Evolutionary conservation across 257 asterid species (phyloP).

Genomic region (Capsicum pubescens): DNA sequence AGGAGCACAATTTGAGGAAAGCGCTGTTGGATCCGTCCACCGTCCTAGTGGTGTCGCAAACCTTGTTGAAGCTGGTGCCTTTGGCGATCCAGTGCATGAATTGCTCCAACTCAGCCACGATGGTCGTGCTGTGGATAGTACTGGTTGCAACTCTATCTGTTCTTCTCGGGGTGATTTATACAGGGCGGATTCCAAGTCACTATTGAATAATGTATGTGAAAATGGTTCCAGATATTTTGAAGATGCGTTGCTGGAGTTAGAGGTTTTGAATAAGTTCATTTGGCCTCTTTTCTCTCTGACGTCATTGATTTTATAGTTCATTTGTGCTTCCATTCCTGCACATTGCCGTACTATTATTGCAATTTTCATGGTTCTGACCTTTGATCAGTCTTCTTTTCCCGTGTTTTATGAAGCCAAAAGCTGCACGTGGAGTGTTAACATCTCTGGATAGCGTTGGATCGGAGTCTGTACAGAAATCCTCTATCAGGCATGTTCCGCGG

Average conservation of each 20-base stretch:
- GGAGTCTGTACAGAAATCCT: conserved; percentile 72
- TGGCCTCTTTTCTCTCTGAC: conserved; percentile 31
- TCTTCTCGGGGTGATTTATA: conserved; percentile 19
- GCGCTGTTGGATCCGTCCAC: conserved; percentile 40
- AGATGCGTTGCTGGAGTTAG: conserved; percentile 65
- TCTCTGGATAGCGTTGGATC: conserved; percentile 71
- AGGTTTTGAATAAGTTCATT: conserved; percentile 70
- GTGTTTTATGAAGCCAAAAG: conserved; percentile 75
- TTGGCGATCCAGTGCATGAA: conserved; percentile 16
- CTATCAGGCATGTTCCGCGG: conserved; percentile 67
- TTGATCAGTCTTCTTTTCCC: conserved; percentile 23
- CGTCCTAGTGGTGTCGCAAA: conserved; percentile 31
- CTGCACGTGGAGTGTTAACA: conserved; percentile 58
- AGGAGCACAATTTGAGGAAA: conserved; percentile 34
- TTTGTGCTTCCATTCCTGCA: neutral
- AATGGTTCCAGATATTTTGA: conserved; percentile 51
- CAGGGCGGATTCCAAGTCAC: conserved; percentile 42
- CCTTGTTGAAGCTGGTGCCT: conserved; percentile 26
- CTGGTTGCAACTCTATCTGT: no score
- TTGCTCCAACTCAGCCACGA: conserved; percentile 27
- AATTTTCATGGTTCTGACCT: conserved; percentile 11
- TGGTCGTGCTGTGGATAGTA: neutral
- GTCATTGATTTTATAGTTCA: neutral
- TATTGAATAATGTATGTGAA: conserved; percentile 46
- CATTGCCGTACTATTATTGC: neutral